A percentile compares a stretch with the other conserved stretches of the same genome.
These are phyloP conservation scores for Bondarzewia mesenterica DNA, from an alignment of 1,284 basidiomycete genomes.

Conservation along the genomic window DNA sequence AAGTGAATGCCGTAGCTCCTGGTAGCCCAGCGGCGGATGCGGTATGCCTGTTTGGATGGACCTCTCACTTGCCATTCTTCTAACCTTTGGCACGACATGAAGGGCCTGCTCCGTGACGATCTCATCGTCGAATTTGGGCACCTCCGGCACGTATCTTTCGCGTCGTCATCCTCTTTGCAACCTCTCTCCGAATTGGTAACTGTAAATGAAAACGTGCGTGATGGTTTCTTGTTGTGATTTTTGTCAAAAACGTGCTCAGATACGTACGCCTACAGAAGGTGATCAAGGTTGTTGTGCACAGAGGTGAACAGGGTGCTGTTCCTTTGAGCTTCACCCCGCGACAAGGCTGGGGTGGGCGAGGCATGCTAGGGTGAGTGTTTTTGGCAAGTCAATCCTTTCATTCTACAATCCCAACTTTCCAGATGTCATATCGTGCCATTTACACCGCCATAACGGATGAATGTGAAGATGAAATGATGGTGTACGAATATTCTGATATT, in stretches of 20 bases:
- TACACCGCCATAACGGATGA: not conserved
- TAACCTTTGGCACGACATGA: conserved; percentile 1
- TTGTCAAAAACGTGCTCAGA: not conserved
- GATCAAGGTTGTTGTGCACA: conserved; percentile 35
- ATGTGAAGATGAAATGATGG: not conserved
- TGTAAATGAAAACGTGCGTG: conserved; percentile 65
- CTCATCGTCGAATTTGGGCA: conserved; percentile 67
- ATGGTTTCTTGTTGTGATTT: not conserved
- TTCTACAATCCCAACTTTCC: not conserved
- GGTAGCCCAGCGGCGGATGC: conserved; percentile 73
- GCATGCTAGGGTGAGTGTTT: conserved; percentile 60
- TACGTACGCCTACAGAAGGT: conserved; percentile 33
- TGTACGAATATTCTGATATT: too few species aligned
- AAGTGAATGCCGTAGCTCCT: conserved; percentile 70
- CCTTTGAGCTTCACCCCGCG: conserved; percentile 44
- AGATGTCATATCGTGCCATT: not conserved
- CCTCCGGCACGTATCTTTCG: conserved; percentile 46
- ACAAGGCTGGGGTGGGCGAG: conserved; percentile 70
- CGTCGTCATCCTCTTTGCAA: conserved; percentile 42
- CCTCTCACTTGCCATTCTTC: conserved; percentile 3
- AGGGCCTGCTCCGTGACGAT: conserved; percentile 71
- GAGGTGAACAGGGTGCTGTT: conserved; percentile 24
- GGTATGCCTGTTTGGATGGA: too few species aligned
- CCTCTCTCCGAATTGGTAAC: conserved; percentile 67
- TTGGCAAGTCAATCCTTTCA: not conserved